Evolutionary conservation across 805 yeast genomes (phyloP), one percentile per base, ranked within the genome.

Genomic region (Yarrowia hollandica): DNA sequence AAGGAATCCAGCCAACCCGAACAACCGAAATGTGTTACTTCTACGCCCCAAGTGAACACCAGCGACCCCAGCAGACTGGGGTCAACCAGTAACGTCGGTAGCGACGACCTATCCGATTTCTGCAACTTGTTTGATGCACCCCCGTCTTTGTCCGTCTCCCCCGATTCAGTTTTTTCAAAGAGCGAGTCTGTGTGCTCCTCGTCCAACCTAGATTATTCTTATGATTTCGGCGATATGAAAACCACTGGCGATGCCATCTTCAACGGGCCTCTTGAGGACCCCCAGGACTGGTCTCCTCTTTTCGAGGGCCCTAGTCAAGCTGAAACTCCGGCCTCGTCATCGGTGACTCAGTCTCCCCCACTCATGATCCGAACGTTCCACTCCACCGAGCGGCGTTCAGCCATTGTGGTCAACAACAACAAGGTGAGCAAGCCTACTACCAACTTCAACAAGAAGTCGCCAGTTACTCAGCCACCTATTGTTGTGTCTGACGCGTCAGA

Each of bases 401-500:
- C 65, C 23, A 59, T 63, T 50, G 65, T 63, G 19, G 48, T 63
- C 21, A 50, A 37, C 30, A 46, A 48, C 26, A 21, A 23, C 54
- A 41, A 37, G 31, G 50, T 41, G 38, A 54, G 60, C 54, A 60
- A 44, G 41, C 59, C 35, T 18, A 19, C 33, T 18, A 28, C 22
- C 16, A 21, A 54, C 30, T 26, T 26, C 21, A n/a, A 81, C 2
- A 63, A 62, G 61, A 90, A 90, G 9, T 21, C 55, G 30, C 37
- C 37, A 5, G 37, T 21, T 31, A 21, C 31, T 22, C 77, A 88
- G 71, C 77, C 80, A 62, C 92, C 94, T 11, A 78, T 90, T 62
- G 79, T 80, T 42, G 66, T 74, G 34, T 75, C 79, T 41, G 79
- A 79, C 42, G 71, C 76, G 22, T 74, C 71, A 50, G 96, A 90